phyloP scores from a whole-genome alignment of 352 stramenopile genomes.

The Globisporangium camurandrum region DNA sequence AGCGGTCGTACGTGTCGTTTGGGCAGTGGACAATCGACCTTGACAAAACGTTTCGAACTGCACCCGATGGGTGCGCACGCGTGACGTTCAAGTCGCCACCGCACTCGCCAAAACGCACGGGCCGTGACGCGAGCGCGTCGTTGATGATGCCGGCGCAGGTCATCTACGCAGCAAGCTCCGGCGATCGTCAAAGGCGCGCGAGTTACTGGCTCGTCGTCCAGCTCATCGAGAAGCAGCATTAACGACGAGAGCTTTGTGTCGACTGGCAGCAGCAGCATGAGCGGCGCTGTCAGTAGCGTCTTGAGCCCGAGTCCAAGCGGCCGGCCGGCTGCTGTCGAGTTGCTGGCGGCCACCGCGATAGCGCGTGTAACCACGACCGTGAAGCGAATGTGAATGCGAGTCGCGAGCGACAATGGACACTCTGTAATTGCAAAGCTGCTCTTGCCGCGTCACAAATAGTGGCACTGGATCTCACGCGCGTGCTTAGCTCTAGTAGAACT shows the following conservation, averaged over 20 bases:
- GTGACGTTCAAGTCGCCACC: conserved; percentile 26
- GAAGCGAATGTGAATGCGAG: conserved; percentile 53
- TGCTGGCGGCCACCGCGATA: no score
- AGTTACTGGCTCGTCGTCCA: conserved; percentile 11
- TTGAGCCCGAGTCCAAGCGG: conserved; percentile 1
- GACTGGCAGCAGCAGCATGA: background rate
- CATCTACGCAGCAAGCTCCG: conserved; percentile 11
- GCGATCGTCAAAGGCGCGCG: conserved; percentile 10
- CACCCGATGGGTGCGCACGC: conserved; percentile 28
- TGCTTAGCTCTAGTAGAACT: no score
- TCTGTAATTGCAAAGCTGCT: conserved; percentile 50
- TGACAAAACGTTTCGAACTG: conserved; percentile 45
- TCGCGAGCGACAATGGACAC: conserved; percentile 51
- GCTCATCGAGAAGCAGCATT: conserved; percentile 4
- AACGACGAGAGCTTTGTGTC: conserved; percentile 7
- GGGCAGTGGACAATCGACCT: conserved; percentile 40
- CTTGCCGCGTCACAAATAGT: conserved; percentile 43
- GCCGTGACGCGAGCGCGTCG: conserved; percentile 12
- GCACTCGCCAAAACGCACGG: conserved; percentile 6
- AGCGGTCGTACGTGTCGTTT: conserved; percentile 40
- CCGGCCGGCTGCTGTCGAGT: background rate
- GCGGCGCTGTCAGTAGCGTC: background rate
- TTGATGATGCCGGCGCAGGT: conserved; percentile 22
- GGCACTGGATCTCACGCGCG: no score
- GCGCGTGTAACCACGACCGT: conserved; percentile 16